Evolutionary conservation across 1,139 yeast genomes (phyloP).

Genomic region (Saccharomycopsis phalli): DNA sequence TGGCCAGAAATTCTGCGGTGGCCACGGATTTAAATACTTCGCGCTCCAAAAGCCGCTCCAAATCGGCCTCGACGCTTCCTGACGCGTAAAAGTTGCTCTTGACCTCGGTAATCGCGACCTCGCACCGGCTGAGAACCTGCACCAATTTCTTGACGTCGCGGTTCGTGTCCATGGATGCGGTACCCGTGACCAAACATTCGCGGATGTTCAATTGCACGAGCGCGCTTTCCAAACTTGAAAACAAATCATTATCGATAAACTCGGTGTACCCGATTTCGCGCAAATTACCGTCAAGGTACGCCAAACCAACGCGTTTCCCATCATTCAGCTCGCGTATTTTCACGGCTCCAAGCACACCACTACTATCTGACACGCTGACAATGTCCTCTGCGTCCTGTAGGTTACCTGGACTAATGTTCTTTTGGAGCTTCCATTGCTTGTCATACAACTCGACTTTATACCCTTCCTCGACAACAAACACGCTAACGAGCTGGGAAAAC

Average conservation of each 20-base stretch:
- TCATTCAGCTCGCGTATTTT: conserved; percentile 40
- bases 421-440: conserved; percentile 45
- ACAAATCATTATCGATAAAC: conserved; percentile 80
- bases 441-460: conserved; percentile 70
- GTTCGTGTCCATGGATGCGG: conserved; percentile 29
- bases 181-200: conserved; percentile 57
- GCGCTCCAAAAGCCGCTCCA: conserved; percentile 50
- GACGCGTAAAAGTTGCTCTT: conserved; percentile 46
- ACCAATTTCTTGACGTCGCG: conserved; percentile 38
- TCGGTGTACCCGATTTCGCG: conserved; percentile 64
- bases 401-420: conserved; percentile 85
- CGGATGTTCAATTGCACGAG: conserved; percentile 83
- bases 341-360: conserved; percentile 70
- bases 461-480: conserved; percentile 63
- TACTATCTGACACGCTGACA: conserved; percentile 44
- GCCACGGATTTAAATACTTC: conserved; percentile 43
- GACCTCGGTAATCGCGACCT: conserved; percentile 56
- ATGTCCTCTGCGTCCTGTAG: conserved; percentile 72
- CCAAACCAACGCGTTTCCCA: conserved; percentile 60
- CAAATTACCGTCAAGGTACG: conserved; percentile 69
- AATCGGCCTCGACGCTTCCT: conserved; percentile 66
- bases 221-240: conserved; percentile 75
- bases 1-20: conserved; percentile 39
- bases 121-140: conserved; percentile 67
- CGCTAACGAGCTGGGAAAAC: conserved; percentile 53